Percentiles rank a stretch among this genome's conserved stretches.
These are phyloP conservation scores for Sphaerulina musiva DNA, from an alignment of 2,329 filamentous ascomycete species.

Conservation along the genomic window DNA sequence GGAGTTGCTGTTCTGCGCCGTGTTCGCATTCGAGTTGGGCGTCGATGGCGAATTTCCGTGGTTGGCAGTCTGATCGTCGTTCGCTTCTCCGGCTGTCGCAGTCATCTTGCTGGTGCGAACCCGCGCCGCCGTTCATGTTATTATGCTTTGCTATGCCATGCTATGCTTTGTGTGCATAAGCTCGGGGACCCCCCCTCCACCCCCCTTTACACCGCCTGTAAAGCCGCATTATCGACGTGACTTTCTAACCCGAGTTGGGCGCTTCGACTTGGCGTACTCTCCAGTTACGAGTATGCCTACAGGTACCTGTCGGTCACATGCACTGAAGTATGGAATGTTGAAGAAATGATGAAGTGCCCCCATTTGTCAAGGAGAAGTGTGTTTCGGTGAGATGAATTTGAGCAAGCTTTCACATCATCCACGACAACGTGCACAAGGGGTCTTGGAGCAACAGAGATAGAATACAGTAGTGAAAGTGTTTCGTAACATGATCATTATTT, in stretches of 20 bases:
- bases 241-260: too few species aligned
- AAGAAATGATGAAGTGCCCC: too few species aligned
- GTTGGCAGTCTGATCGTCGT: conserved; percentile 16
- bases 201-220: too few species aligned
- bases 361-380: too few species aligned
- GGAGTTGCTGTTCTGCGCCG: conserved; percentile 11
- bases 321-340: too few species aligned
- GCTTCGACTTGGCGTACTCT: too few species aligned
- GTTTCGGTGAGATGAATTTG: too few species aligned
- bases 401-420: too few species aligned
- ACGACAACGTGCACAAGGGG: not conserved
- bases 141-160: not conserved
- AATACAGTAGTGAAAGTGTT: not conserved
- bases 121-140: not conserved
- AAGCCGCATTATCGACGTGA: too few species aligned
- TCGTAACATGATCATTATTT: not conserved
- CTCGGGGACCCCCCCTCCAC: too few species aligned
- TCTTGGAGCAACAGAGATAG: not conserved
- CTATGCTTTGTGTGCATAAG: not conserved
- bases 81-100: not conserved
- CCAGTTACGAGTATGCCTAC: too few species aligned
- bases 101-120: not conserved
- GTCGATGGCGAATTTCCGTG: conserved; percentile 24
- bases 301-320: too few species aligned
- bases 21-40: conserved; percentile 18